A percentile compares a stretch with the other conserved stretches of the same genome.
Evolutionary conservation across 1,139 yeast species (phyloP).

Genomic region (Debaryomyces singareniensis): DNA sequence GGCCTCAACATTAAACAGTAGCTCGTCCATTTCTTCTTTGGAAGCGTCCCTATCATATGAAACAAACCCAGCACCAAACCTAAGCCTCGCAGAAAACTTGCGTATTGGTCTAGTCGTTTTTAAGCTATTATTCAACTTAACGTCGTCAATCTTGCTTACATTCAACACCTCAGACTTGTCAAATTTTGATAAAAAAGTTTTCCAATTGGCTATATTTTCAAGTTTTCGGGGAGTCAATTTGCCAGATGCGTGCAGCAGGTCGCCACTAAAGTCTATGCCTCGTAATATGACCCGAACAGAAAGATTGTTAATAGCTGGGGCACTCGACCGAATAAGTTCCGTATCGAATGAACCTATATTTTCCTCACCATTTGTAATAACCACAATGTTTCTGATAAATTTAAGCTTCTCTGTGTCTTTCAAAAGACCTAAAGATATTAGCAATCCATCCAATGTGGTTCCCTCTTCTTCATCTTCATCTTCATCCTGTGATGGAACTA

Average conservation of each 20-base stretch:
- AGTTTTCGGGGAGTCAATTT: constrained; percentile 3
- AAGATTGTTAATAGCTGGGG: constrained; percentile 13
- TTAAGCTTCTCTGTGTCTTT: constrained; percentile 22
- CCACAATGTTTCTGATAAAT: constrained; percentile 33
- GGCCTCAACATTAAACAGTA: constrained; percentile 51
- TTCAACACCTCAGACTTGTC: constrained; percentile 12
- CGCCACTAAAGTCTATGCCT: constrained; percentile 25
- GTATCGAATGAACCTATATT: constrained; percentile 9
- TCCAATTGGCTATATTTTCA: constrained; percentile 12
- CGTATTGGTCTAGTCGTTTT: constrained; percentile 32
- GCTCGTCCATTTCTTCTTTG: constrained; percentile 6
- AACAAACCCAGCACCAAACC: constrained; percentile 28
- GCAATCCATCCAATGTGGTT: too few relatives aligned
- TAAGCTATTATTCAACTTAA: constrained; percentile 18
- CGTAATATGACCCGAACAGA: constrained; percentile 20
- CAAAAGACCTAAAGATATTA: constrained; percentile 25
- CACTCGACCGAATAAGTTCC: constrained; percentile 11
- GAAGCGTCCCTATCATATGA: constrained; percentile 6
- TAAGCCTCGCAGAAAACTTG: constrained; percentile 29
- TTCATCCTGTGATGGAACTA: constrained; percentile 7
- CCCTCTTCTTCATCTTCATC: constrained; percentile 23
- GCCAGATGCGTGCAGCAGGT: constrained; percentile 3
- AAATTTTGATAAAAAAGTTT: constrained; percentile 6
- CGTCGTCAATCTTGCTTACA: constrained; percentile 9
- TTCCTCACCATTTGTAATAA: constrained; percentile 36